phyloP scores from a whole-genome alignment of 179 eudicot genomes.

The Corrigiola litoralis region DNA sequence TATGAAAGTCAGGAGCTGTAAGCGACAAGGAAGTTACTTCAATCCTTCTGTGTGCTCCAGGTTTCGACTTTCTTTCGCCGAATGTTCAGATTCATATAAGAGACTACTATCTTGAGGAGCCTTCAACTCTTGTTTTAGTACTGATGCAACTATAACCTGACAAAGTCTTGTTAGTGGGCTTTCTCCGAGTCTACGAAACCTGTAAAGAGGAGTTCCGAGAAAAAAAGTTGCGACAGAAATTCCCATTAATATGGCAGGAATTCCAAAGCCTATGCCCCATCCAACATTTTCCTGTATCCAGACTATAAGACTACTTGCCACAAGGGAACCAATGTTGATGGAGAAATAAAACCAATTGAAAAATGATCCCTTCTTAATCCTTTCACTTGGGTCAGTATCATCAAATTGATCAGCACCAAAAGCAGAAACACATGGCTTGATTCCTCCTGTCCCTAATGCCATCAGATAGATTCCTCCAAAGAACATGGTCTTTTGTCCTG shows the following conservation, averaged over 20 bases:
- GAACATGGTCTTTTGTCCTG: constrained; percentile 47
- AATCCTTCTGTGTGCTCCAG: constrained; percentile 54
- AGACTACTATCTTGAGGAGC: constrained; percentile 30
- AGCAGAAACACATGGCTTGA: constrained; percentile 63
- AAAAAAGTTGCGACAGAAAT: constrained; percentile 50
- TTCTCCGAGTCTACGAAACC: constrained; percentile 53
- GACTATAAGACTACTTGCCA: constrained; percentile 53
- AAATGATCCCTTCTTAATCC: constrained; percentile 55
- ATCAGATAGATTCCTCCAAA: constrained; percentile 57
- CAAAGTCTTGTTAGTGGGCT: constrained; percentile 55
- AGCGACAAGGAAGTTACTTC: constrained; percentile 29
- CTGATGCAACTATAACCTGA: constrained; percentile 57
- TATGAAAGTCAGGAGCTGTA: no score
- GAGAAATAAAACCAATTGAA: constrained; percentile 73
- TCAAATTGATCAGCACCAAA: constrained; percentile 82
- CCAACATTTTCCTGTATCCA: constrained; percentile 63
- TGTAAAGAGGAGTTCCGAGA: constrained; percentile 47
- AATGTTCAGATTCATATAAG: constrained; percentile 47
- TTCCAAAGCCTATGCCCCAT: constrained; percentile 65
- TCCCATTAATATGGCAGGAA: constrained; percentile 62
- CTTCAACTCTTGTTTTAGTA: constrained; percentile 33
- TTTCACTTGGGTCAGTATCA: constrained; percentile 55
- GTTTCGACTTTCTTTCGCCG: constrained; percentile 45
- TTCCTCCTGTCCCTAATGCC: constrained; percentile 72
- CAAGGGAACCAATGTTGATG: constrained; percentile 54